These are phyloP conservation scores for Scheffersomyces segobiensis DNA, from an alignment of 1,139 yeast genomes.

Conservation along the genomic window DNA sequence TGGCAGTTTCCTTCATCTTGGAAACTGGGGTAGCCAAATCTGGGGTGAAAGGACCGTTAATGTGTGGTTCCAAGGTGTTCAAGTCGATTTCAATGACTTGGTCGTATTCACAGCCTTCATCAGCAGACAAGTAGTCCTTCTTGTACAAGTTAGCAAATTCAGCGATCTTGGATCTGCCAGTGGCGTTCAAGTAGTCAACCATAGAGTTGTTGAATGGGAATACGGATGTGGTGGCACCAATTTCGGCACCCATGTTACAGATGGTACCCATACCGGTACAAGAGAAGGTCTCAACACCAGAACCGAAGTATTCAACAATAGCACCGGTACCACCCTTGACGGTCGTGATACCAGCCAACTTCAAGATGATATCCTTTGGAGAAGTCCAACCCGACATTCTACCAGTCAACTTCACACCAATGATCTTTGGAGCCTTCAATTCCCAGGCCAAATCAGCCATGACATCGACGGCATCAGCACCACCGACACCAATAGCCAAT, in stretches of 20 bases:
- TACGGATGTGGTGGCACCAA: conserved; percentile 98
- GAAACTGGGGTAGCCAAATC: conserved; percentile 98
- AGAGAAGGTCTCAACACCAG: conserved; percentile 92
- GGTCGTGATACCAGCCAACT: conserved; percentile 95
- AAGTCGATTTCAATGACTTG: conserved; percentile 94
- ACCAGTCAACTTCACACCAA: conserved; percentile 97
- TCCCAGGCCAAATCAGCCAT: conserved; percentile 97
- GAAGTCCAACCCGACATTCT: conserved; percentile 96
- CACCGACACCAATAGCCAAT: conserved; percentile 99
- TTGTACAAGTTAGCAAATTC: conserved; percentile 76
- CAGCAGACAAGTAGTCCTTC: conserved; percentile 82
- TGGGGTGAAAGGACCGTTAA: conserved; percentile 99
- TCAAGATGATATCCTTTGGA: conserved; percentile 95
- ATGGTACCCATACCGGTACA: conserved; percentile 99
- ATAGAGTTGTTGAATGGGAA: conserved; percentile 95
- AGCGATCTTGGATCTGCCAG: conserved; percentile 82
- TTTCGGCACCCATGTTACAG: conserved; percentile 99
- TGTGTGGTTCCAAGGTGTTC: conserved; percentile 93
- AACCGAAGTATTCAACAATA: conserved; percentile 96
- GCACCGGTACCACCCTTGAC: conserved; percentile 99
- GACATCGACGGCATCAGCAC: conserved; percentile 99
- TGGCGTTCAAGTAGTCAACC: conserved; percentile 86
- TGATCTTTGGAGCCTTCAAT: conserved; percentile 95
- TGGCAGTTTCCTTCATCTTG: conserved; percentile 85
- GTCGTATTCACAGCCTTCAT: conserved; percentile 94